A percentile compares a stretch with the other conserved stretches of the same genome.
These are phyloP conservation scores for Penicillium angulare DNA, from an alignment of 495 filamentous ascomycete species.

Conservation along the genomic window DNA sequence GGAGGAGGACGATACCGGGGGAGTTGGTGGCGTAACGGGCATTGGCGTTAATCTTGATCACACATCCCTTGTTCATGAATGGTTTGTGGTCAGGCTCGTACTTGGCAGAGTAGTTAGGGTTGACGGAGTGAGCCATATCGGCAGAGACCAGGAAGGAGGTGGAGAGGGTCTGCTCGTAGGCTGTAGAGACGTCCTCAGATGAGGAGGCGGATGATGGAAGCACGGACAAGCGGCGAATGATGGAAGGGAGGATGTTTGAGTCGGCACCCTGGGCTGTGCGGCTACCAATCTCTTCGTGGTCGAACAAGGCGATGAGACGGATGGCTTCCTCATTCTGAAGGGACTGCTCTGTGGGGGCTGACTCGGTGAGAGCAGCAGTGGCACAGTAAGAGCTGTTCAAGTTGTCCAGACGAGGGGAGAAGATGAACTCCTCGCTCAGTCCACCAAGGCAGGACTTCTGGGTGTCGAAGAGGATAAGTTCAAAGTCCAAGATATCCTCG, in stretches of 20 bases:
- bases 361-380: constrained; percentile 76
- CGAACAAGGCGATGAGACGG: constrained; percentile 87
- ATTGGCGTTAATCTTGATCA: constrained; percentile 98
- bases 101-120: constrained; percentile 90
- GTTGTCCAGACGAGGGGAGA: constrained; percentile 90
- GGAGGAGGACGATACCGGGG: constrained; percentile 87
- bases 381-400: constrained; percentile 92
- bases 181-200: constrained; percentile 60
- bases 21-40: constrained; percentile 94
- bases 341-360: constrained; percentile 56
- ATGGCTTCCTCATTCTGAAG: constrained; percentile 77
- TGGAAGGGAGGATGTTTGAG: constrained; percentile 85
- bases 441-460: constrained; percentile 88
- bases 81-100: constrained; percentile 90
- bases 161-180: constrained; percentile 88
- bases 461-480: constrained; percentile 93
- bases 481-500: constrained; percentile 83
- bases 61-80: constrained; percentile 92
- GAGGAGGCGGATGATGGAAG: constrained; percentile 55
- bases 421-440: constrained; percentile 90
- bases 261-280: constrained; percentile 88
- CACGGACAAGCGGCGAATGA: constrained; percentile 83
- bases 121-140: constrained; percentile 93
- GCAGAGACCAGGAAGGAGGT: constrained; percentile 95
- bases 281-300: constrained; percentile 97